Conservation (phyloP, 441 rosid species). For the Pelargonium cotyledonis region DNA sequence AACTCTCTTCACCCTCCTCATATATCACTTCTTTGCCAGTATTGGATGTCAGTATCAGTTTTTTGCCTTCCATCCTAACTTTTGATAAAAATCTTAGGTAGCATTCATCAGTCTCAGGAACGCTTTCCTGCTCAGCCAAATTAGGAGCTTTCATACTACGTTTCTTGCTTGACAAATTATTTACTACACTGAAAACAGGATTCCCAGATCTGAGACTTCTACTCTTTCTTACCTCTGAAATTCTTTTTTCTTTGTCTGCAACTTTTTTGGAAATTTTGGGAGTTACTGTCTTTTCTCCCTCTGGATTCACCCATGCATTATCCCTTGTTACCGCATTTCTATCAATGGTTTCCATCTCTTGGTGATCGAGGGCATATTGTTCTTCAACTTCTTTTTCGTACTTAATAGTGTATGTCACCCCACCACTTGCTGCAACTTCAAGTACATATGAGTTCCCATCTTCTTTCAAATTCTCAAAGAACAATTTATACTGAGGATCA, state of each 20-base stretch:
- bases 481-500: constrained; percentile 26
- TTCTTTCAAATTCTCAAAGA: constrained; percentile 23
- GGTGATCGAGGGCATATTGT: constrained; percentile 4
- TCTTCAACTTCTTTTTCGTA: constrained; percentile 11
- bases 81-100: constrained; percentile 12
- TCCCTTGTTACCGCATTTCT: neutral
- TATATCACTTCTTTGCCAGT: constrained; percentile 21
- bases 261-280: too few relatives aligned
- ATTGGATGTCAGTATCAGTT: constrained; percentile 13
- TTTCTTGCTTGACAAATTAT: too few relatives aligned
- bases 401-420: constrained; percentile 15
- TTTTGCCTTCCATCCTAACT: constrained; percentile 19
- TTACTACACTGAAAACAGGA: constrained; percentile 6
- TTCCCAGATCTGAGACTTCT: constrained; percentile 11
- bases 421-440: constrained; percentile 20
- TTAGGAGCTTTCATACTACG: constrained; percentile 7
- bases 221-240: constrained; percentile 10
- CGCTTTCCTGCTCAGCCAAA: constrained; percentile 1
- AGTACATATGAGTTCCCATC: constrained; percentile 25
- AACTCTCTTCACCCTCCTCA: constrained; percentile 26
- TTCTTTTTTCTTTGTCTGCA: constrained; percentile 12
- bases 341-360: neutral
- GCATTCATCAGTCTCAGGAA: constrained; percentile 9
- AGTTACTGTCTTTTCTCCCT: neutral
- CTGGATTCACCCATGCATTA: constrained; percentile 13